Conservation (phyloP, 225 moss, liverwort and hornwort genomes). For the Pseudisothecium myosuroides region DNA sequence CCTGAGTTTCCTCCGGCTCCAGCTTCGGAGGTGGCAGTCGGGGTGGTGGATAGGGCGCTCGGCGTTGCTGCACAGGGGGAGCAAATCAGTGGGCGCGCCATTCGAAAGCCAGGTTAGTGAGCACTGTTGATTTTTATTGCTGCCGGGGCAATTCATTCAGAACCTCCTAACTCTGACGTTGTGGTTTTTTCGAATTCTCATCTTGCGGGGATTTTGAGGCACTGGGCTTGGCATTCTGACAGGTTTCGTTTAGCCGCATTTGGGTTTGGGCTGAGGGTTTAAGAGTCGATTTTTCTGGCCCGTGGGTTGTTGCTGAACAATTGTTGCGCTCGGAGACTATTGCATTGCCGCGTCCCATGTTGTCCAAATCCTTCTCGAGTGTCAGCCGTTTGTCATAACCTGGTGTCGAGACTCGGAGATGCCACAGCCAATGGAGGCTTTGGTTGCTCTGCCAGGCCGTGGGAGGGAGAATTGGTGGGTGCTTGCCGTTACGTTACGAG, state of each 20-base stretch:
- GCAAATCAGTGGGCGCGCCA: neutral
- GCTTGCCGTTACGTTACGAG: neutral
- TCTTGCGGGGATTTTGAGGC: neutral
- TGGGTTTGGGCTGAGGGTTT: neutral
- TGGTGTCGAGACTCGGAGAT: too few species aligned
- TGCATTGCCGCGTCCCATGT: neutral
- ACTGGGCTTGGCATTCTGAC: neutral
- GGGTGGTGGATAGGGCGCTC: neutral
- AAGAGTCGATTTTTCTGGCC: neutral
- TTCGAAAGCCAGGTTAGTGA: conserved; percentile 1
- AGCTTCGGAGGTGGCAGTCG: neutral
- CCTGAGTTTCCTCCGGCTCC: neutral
- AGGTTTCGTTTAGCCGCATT: neutral
- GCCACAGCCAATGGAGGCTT: neutral
- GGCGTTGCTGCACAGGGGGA: neutral
- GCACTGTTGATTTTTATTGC: neutral
- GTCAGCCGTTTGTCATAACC: neutral
- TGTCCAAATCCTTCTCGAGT: neutral
- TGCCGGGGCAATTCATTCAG: neutral
- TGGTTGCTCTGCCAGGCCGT: neutral
- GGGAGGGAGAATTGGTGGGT: neutral
- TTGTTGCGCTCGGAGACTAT: neutral
- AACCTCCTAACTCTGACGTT: neutral
- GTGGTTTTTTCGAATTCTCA: neutral
- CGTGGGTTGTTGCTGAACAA: neutral